Evolutionary conservation across 805 yeast species (phyloP).

Genomic region (Debaryomyces castellii): DNA sequence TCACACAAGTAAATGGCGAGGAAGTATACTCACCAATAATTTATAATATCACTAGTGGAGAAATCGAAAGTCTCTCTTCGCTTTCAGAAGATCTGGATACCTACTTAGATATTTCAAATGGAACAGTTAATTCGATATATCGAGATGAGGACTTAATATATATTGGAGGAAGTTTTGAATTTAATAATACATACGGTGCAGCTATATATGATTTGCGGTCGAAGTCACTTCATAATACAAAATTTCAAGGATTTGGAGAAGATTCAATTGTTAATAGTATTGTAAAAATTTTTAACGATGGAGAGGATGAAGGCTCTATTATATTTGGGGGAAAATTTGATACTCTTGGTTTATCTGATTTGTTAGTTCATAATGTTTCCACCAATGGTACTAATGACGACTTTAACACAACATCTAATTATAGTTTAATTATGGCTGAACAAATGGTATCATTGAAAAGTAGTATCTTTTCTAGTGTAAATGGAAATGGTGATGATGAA

Average conservation of each 20-base stretch:
- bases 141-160: slow-evolving; percentile 53
- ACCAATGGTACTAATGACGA: slow-evolving; percentile 20
- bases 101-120: slow-evolving; percentile 19
- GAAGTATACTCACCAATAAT: slow-evolving; percentile 32
- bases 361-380: slow-evolving; percentile 38
- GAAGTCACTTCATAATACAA: slow-evolving; percentile 44
- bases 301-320: slow-evolving; percentile 43
- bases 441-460: slow-evolving; percentile 59
- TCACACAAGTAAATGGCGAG: slow-evolving; percentile 29
- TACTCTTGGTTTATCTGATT: slow-evolving; percentile 53
- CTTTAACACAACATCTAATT: slow-evolving; percentile 30
- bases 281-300: slow-evolving; percentile 37
- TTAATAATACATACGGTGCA: slow-evolving; percentile 53
- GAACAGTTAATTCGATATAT: slow-evolving; percentile 32
- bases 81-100: slow-evolving; percentile 10
- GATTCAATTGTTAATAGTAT: slow-evolving; percentile 65
- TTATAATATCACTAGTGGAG: slow-evolving; percentile 27
- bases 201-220: slow-evolving; percentile 59
- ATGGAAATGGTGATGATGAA: slow-evolving; percentile 30
- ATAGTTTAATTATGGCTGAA: slow-evolving; percentile 50
- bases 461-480: slow-evolving; percentile 53
- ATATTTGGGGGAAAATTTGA: slow-evolving; percentile 79
- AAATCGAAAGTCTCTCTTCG: slow-evolving; percentile 21
- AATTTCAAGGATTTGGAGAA: slow-evolving; percentile 75
- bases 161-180: slow-evolving; percentile 77